Conservation (phyloP, 345 rosid genomes). For the Pelargonium nanum region DNA sequence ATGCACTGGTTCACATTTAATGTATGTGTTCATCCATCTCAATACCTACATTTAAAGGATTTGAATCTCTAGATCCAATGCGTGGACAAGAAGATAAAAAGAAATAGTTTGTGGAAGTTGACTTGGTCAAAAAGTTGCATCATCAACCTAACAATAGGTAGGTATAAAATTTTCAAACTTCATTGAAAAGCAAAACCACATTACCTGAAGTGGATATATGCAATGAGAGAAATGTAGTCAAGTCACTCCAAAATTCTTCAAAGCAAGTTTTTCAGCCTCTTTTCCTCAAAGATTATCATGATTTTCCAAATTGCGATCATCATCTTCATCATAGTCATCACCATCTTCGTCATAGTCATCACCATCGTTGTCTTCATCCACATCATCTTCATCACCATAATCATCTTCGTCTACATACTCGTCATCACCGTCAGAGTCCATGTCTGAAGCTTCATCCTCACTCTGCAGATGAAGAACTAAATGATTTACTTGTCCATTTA, state of each 20-base stretch:
- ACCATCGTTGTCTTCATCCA: slow-evolving; percentile 18
- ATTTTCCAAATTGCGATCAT: slow-evolving; percentile 7
- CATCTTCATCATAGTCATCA: slow-evolving; percentile 21
- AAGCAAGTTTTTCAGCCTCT: slow-evolving; percentile 8
- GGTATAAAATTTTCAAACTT: no score
- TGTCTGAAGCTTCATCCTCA: slow-evolving; percentile 30
- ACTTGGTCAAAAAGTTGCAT: no score
- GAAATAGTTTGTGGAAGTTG: no score
- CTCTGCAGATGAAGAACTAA: slow-evolving; percentile 28
- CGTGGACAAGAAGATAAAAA: no score
- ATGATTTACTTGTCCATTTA: slow-evolving; percentile 14
- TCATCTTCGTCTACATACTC: slow-evolving; percentile 24
- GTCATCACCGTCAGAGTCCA: slow-evolving; percentile 17
- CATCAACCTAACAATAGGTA: no score
- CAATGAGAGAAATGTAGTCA: background rate
- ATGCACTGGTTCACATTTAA: no score
- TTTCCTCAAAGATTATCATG: slow-evolving; percentile 2
- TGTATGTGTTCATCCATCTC: no score
- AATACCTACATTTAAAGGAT: no score
- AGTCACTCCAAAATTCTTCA: background rate
- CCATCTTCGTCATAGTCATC: slow-evolving; percentile 21
- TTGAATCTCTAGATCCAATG: no score
- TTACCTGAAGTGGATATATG: slow-evolving; percentile 7
- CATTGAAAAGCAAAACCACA: background rate
- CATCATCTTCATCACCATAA: slow-evolving; percentile 14